Evolutionary conservation across 345 rosid species (phyloP).

Genomic region (Citrus trifoliata): DNA sequence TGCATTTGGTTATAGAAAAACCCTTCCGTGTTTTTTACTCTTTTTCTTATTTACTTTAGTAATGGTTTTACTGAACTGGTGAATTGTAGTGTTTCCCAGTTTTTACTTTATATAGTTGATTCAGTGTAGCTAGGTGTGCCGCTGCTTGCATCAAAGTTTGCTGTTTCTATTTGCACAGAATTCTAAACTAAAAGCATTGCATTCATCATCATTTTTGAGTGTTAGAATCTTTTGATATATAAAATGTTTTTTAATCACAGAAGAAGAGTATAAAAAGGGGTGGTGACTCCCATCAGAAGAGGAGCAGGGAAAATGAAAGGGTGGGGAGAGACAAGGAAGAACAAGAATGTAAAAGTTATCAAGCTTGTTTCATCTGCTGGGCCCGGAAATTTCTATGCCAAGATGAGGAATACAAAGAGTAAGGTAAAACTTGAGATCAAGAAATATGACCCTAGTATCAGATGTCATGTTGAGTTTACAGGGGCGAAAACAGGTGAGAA

Average conservation of each 20-base stretch:
- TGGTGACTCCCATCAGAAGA: slow-evolving; percentile 26
- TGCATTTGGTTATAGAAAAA: too few relatives aligned
- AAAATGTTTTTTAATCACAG: slow-evolving; percentile 7
- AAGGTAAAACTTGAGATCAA: slow-evolving; percentile 24
- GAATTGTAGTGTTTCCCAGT: too few relatives aligned
- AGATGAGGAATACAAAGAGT: slow-evolving; percentile 18
- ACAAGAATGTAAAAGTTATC: slow-evolving; percentile 21
- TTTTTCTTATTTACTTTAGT: too few relatives aligned
- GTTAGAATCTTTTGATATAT: not conserved
- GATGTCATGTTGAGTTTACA: slow-evolving; percentile 19
- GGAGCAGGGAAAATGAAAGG: slow-evolving; percentile 21
- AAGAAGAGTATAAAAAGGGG: slow-evolving; percentile 29
- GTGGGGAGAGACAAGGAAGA: slow-evolving; percentile 20
- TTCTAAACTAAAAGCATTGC: not conserved
- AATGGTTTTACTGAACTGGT: too few relatives aligned
- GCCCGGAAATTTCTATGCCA: slow-evolving; percentile 26
- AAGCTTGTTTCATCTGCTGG: slow-evolving; percentile 22
- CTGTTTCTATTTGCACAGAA: too few relatives aligned
- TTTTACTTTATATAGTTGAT: too few relatives aligned
- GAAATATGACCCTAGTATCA: slow-evolving; percentile 29
- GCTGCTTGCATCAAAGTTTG: too few relatives aligned
- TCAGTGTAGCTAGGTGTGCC: too few relatives aligned
- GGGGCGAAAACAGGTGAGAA: slow-evolving; percentile 15
- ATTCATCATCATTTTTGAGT: not conserved
- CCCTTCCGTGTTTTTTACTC: too few relatives aligned